Base-by-base conservation (phyloP, 2,329 filamentous ascomycete species). In the Alternaria panax region DNA sequence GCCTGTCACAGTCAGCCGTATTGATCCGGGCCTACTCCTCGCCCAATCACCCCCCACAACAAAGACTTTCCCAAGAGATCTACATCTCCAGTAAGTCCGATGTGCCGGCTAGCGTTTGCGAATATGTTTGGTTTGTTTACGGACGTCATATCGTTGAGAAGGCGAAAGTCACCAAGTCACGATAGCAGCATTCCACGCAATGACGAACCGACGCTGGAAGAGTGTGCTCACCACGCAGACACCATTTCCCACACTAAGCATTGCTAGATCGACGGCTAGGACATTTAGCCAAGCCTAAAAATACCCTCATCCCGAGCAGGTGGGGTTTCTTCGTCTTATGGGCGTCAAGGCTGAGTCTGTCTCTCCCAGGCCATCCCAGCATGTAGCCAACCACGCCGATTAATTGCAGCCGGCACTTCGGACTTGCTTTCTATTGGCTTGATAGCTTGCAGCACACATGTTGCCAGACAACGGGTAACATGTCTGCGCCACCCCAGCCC, bases 281-380 rank as follows among this genome's bases (percentile, higher is more conserved):
- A 18, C 34, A 40, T 18, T 20, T 28, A 25, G 45, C 55, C 57
- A 58, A 52, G 40, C 51, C 62, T 60, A 60, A 63, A 66, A 68
- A 66, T 68, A 66, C 51, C 42, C 25, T 50, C 27, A 51, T 50
- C 50, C 58, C 57, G 57, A 63, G 59, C 57, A 25, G 57, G 64
- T 65, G 62, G 65, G 63, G 60, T 59, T 58, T 48, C 57, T 48
- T 59, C 50, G 52, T 65, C 50, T 59, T 51, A 52, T 41, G 58
- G 51, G 58, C 56, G 53, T 51, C 46, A 62, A 67, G 69, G 68
- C 70, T 70, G 66, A 69, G 69, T 62, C 52, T 55, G 47, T 48
- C 46, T 57, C 59, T 45, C 55, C 45, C 57, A 55, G 43, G 43
- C 46, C 58, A 63, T 42, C 52, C 57, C 61, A 63, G 54, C 42